A percentile compares a stretch with the other conserved stretches of the same genome.
Evolutionary conservation across 345 rosid genomes (phyloP).

Genomic region (Rhodamnia rubescens): DNA sequence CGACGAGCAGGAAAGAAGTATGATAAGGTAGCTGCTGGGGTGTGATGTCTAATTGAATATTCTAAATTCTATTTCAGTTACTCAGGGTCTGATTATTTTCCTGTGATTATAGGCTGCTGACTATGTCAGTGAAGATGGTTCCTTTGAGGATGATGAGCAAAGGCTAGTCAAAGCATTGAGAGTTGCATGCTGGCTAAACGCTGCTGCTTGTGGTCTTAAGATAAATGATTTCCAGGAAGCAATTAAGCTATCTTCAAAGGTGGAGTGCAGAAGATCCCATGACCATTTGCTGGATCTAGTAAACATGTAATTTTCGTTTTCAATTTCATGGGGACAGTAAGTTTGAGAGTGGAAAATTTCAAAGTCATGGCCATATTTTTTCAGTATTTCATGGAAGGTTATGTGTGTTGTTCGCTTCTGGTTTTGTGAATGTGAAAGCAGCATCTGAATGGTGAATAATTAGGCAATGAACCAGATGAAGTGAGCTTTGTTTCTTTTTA

Average conservation of each 20-base stretch:
- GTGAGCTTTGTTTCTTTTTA: background rate
- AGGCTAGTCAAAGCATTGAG: constrained; percentile 1
- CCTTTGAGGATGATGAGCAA: constrained; percentile 13
- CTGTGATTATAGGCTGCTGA: constrained; percentile 5
- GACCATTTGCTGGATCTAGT: background rate
- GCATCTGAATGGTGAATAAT: background rate
- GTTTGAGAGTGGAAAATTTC: background rate
- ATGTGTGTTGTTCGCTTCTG: background rate
- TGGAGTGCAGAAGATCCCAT: background rate
- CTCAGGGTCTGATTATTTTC: background rate
- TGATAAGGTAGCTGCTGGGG: background rate
- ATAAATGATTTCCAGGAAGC: constrained; percentile 7
- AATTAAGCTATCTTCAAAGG: constrained; percentile 7
- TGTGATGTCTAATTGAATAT: background rate
- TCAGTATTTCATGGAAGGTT: background rate
- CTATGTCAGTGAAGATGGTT: constrained; percentile 1
- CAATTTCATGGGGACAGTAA: background rate
- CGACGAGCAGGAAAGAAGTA: constrained; percentile 6
- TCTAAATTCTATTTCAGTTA: background rate
- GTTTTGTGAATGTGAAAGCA: background rate
- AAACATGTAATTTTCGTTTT: background rate
- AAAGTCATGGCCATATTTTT: background rate
- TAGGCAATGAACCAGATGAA: background rate
- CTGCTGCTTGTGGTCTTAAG: constrained; percentile 13
- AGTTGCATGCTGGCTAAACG: constrained; percentile 6